Base-by-base conservation (phyloP, 2,329 filamentous ascomycete genomes). In the Zymoseptoria crescenta region DNA sequence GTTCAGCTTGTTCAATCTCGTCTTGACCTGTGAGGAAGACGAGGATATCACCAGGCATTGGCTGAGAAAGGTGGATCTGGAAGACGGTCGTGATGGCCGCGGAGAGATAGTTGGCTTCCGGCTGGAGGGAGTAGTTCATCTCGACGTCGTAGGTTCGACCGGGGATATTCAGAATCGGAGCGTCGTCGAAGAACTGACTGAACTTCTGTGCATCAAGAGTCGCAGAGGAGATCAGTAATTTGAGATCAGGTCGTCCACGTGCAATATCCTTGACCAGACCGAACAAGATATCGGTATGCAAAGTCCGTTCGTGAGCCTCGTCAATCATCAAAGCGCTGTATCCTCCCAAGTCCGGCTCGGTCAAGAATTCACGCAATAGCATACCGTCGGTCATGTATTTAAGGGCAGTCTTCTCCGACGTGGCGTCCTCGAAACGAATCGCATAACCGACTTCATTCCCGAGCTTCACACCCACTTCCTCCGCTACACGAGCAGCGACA, bases 381-480 rank as follows among this genome's bases (percentile, higher is more conserved):
- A 97, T 96, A 71, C 94, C 94, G 69, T 99, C 94, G 0, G 94
- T 99, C 88, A 96, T 93, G 75, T 96, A 97, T 74, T 96, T 95
- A 57, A 99, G 76, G 7, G 93, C 80, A 0, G 94, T 97, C 76
- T 96, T 95, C 68, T 96, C 91, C 71, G 85, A 90, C 0, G 91
- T 96, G 63, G 87, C 86, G 74, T 96, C 90, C 72, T 99, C 94
- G 68, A 97, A 99, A 62, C 94, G 88, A 67, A 99, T 96, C 0
- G 87, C 87, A 72, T 96, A 99, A 16, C 94, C 94, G 27, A 97
- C 93, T 70, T 96, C 91, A 62, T 90, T 88, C 0, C 94, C 94
- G 9, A 97, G 77, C 72, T 93, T 92, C 60, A 91, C 87, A 0
- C 89, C 91, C 77, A 96, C 89, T 72, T 99, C 94, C 58, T 97